Evolutionary conservation across 352 stramenopile genomes (phyloP).

Genomic region (Pythium brachiatum): DNA sequence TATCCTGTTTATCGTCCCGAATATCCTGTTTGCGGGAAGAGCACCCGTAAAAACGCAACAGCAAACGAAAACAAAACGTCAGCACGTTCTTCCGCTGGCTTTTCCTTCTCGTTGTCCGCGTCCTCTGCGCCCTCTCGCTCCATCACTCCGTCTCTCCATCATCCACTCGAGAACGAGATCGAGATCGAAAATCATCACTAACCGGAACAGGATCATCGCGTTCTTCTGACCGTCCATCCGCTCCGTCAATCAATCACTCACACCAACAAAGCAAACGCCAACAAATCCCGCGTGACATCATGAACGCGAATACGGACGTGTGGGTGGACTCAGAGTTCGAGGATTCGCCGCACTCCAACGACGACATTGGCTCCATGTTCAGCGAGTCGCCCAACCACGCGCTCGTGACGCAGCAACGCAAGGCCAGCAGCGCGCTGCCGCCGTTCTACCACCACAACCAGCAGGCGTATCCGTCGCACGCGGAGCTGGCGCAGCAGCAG

Average conservation of each 20-base stretch:
- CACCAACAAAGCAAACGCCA: background rate
- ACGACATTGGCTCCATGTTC: slow-evolving; percentile 76
- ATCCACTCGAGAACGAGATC: background rate
- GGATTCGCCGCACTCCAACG: slow-evolving; percentile 57
- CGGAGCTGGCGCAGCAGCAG: slow-evolving; percentile 13
- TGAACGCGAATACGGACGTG: slow-evolving; percentile 34
- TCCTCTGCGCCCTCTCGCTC: background rate
- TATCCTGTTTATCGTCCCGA: slow-evolving; percentile 3
- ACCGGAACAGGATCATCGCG: background rate
- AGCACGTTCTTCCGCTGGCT: background rate
- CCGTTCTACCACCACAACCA: slow-evolving; percentile 38
- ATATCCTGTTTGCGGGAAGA: background rate
- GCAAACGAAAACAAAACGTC: background rate
- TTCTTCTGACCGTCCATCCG: no score
- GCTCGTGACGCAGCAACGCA: slow-evolving; percentile 27
- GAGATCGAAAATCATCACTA: background rate
- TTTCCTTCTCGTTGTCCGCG: background rate
- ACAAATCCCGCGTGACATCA: background rate
- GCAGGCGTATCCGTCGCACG: slow-evolving; percentile 22
- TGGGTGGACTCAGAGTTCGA: slow-evolving; percentile 77
- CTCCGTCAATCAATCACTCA: background rate
- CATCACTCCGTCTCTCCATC: background rate
- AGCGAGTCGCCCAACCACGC: slow-evolving; percentile 60
- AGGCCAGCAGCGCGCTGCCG: slow-evolving; percentile 33
- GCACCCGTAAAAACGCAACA: background rate